Percentiles rank a stretch among this genome's conserved stretches.
These are phyloP conservation scores for Saccharomyces hybrid DNA, from an alignment of 1,139 yeast genomes.

Conservation along the genomic window DNA sequence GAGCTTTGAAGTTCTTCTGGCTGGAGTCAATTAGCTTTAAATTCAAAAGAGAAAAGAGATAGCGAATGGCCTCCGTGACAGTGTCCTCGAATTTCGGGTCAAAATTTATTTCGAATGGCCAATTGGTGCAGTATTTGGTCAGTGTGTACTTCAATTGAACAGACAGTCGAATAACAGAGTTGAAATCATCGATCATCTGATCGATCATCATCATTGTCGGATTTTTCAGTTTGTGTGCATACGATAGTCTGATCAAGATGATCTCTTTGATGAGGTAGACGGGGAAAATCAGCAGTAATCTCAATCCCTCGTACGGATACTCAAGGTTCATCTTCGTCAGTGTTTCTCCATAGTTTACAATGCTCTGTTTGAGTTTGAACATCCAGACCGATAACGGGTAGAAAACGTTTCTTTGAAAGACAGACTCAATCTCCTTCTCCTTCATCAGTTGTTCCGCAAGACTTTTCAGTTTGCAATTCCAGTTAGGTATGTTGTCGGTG, in stretches of 20 bases:
- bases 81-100: constrained; percentile 64
- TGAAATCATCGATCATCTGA: constrained; percentile 80
- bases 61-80: constrained; percentile 63
- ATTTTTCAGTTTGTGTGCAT: constrained; percentile 67
- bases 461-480: constrained; percentile 40
- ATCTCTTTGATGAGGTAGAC: constrained; percentile 71
- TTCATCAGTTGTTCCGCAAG: constrained; percentile 78
- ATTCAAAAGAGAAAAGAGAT: constrained; percentile 60
- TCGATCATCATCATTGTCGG: constrained; percentile 94
- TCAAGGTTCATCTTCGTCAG: constrained; percentile 70
- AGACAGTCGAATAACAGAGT: constrained; percentile 65
- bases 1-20: constrained; percentile 73
- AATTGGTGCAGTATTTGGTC: constrained; percentile 62
- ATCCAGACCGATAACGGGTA: constrained; percentile 39
- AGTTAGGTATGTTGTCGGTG: constrained; percentile 17
- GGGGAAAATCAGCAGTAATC: constrained; percentile 65
- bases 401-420: constrained; percentile 43
- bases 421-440: constrained; percentile 70
- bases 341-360: constrained; percentile 51
- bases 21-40: constrained; percentile 72
- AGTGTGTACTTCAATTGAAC: constrained; percentile 64
- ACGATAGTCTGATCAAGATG: constrained; percentile 60
- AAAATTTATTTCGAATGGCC: constrained; percentile 64
- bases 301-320: constrained; percentile 56
- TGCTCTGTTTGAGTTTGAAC: constrained; percentile 66